Conservation (phyloP, 1,139 yeast species). For the Saccharomyces uvarum region DNA sequence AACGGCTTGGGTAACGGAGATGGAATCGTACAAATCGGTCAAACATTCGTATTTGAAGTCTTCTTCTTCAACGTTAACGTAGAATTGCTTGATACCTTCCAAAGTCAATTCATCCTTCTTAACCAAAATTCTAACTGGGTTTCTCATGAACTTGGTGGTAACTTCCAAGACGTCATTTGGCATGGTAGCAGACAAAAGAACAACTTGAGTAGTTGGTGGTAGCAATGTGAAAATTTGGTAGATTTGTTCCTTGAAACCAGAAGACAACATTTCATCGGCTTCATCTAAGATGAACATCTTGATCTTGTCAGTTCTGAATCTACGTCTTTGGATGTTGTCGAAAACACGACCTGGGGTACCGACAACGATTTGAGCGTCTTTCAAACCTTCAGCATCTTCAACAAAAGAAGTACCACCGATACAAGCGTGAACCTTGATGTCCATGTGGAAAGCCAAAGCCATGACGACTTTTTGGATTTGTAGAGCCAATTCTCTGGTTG, state of each 20-base stretch:
- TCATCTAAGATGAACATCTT: conserved; percentile 98
- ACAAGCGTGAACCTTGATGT: conserved; percentile 93
- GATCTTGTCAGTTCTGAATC: conserved; percentile 79
- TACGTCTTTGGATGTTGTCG: conserved; percentile 94
- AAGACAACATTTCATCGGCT: conserved; percentile 96
- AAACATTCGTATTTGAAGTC: conserved; percentile 91
- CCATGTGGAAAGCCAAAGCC: conserved; percentile 89
- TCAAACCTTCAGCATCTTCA: conserved; percentile 89
- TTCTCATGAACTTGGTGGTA: conserved; percentile 93
- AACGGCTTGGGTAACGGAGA: conserved; percentile 97
- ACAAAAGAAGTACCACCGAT: conserved; percentile 95
- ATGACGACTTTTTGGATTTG: conserved; percentile 96
- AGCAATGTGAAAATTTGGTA: conserved; percentile 91
- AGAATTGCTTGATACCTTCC: conserved; percentile 97
- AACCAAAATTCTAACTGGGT: conserved; percentile 94
- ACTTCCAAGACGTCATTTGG: conserved; percentile 96
- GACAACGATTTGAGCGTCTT: conserved; percentile 86
- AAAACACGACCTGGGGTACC: conserved; percentile 99
- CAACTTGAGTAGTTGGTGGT: conserved; percentile 94
- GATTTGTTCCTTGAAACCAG: conserved; percentile 97
- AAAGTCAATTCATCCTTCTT: conserved; percentile 97
- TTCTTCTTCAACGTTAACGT: conserved; percentile 88
- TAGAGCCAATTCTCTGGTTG: conserved; percentile 97
- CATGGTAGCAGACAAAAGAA: conserved; percentile 93
- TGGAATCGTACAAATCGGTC: conserved; percentile 93